A percentile compares a stretch with the other conserved stretches of the same genome.
Conservation (phyloP, 2,329 filamentous ascomycete genomes). For the Ceratocystis albifundus region DNA sequence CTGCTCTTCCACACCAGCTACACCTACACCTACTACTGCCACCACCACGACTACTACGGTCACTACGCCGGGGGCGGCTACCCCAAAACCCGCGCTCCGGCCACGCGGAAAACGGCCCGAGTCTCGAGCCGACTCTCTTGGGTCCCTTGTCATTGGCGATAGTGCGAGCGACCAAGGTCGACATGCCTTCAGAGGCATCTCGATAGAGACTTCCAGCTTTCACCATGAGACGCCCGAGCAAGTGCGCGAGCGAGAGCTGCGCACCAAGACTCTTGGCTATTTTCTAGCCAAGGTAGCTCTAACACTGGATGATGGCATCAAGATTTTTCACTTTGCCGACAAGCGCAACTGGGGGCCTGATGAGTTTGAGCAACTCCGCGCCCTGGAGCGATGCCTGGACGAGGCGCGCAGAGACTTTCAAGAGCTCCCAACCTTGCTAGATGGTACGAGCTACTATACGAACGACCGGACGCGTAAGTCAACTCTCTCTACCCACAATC, state of each 20-base stretch:
- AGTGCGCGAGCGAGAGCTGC: conserved; percentile 27
- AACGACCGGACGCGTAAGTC: conserved; percentile 33
- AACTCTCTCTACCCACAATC: background rate
- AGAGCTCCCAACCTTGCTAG: conserved; percentile 43
- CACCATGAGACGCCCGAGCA: conserved; percentile 21
- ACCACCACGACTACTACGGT: background rate
- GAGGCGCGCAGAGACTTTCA: conserved; percentile 52
- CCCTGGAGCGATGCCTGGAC: conserved; percentile 44
- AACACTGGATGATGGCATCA: conserved; percentile 41
- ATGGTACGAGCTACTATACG: conserved; percentile 47
- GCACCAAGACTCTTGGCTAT: conserved; percentile 44
- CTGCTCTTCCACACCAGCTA: background rate
- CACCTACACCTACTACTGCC: background rate
- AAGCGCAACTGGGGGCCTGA: conserved; percentile 48
- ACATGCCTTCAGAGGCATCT: background rate
- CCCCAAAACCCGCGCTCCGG: conserved; percentile 9
- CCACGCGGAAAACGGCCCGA: conserved; percentile 22
- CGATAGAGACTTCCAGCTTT: background rate
- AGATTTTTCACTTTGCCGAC: conserved; percentile 45
- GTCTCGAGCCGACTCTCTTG: conserved; percentile 15
- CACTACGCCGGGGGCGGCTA: conserved; percentile 1
- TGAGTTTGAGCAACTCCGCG: conserved; percentile 48
- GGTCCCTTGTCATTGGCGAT: conserved; percentile 2
- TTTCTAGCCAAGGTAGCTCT: conserved; percentile 48
- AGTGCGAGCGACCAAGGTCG: background rate